Evolutionary conservation across 2,329 filamentous ascomycete species (phyloP), one percentile per base, ranked within the genome.

Genomic region (Diplodia intermedia): DNA sequence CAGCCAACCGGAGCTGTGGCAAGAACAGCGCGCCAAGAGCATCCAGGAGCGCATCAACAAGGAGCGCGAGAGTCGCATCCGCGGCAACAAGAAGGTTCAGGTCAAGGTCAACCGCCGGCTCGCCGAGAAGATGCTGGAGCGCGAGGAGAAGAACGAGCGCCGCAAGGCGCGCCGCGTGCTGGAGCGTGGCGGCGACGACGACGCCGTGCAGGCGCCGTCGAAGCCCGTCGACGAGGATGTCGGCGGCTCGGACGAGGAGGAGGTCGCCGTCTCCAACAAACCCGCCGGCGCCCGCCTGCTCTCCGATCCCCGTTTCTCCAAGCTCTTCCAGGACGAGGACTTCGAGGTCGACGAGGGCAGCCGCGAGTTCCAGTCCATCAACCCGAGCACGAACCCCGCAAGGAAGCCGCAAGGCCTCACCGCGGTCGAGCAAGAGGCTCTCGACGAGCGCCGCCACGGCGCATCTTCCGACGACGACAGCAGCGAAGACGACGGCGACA

Each of bases 31-130:
- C 68, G 89, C 90, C 69, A 97, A 97, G 85, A 90, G 91, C 72
- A 89, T 99, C 73, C 93, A 94, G 79, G 92, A 97, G 77, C 97
- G 94, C 85, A 93, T 99, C 71, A 93, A 97, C 76, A 97, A 97
- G 82, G 94, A 98, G 81, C 89, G 95, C n/a, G 92, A 95, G 75
- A 96, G 90, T 78, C 88, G 95, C 72, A 98, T 99, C 75, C 88
- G 95, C 73, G 94, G 94, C 71, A 93, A 90, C 80, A 97, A 97
- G 84, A 97, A 97, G 85, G 91, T 96, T 8, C 79, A 84, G 15
- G 87, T 88, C 83, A 98, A 97, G 85, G 93, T 99, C 82, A 99
- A 99, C 79, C 89, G 93, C 75, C 85, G 81, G 71, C 79, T 89
- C 56, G 88, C 87, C n/a, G 88, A 90, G 78, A 86, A 82, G 73